Evolutionary conservation across 495 filamentous ascomycete genomes (phyloP).

Genomic region (Penicillium daleae): DNA sequence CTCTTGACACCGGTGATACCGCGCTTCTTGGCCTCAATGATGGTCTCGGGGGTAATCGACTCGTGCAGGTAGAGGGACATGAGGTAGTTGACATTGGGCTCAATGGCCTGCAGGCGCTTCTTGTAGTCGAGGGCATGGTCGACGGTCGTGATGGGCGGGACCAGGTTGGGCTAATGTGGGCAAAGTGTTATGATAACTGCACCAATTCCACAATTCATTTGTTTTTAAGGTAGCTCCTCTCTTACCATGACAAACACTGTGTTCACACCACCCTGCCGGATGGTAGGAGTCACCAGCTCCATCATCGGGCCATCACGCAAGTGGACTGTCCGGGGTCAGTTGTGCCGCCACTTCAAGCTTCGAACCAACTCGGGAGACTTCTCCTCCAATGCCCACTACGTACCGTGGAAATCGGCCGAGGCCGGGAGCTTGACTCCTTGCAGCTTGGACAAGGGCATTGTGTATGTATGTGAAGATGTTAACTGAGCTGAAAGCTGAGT

Average conservation of each 20-base stretch:
- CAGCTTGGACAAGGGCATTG: constrained; percentile 46
- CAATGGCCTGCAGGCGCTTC: constrained; percentile 64
- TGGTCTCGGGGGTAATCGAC: constrained; percentile 75
- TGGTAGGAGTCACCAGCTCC: constrained; percentile 76
- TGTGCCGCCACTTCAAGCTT: constrained; percentile 2
- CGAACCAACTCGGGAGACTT: neutral
- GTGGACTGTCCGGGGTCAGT: constrained; percentile 49
- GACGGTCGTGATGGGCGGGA: constrained; percentile 77
- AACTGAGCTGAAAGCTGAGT: neutral
- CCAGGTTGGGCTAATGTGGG: constrained; percentile 60
- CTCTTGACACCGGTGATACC: constrained; percentile 57
- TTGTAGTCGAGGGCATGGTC: constrained; percentile 77
- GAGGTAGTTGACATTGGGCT: constrained; percentile 75
- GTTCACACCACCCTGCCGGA: constrained; percentile 74
- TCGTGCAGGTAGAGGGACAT: constrained; percentile 90
- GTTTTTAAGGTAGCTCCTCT: constrained; percentile 9
- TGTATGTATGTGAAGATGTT: constrained; percentile 3
- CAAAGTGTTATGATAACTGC: constrained; percentile 19
- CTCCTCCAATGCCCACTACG: constrained; percentile 30
- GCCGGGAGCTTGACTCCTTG: constrained; percentile 64
- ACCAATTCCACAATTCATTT: neutral
- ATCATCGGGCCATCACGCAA: constrained; percentile 81
- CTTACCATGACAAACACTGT: constrained; percentile 81
- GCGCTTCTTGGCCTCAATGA: constrained; percentile 68
- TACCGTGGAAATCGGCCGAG: constrained; percentile 70